Conservation (phyloP, 441 rosid genomes). For the Manihot esculenta region DNA sequence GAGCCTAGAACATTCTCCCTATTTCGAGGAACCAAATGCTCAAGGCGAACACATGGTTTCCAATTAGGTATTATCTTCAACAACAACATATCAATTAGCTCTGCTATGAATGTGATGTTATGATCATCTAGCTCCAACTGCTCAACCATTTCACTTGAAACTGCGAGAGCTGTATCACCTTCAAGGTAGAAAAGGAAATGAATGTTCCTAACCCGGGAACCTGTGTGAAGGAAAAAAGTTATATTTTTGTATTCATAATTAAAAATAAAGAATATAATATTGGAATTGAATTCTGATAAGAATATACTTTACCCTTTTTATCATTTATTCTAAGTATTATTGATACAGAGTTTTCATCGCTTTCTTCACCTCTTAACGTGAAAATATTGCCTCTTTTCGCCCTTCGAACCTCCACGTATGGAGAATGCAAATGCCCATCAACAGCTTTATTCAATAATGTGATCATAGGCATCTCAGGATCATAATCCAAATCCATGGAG, state of each 20-base stretch:
- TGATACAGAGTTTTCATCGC: conserved; percentile 42
- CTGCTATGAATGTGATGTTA: conserved; percentile 44
- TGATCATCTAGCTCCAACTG: conserved; percentile 47
- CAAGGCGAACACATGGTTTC: conserved; percentile 30
- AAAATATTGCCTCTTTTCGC: conserved; percentile 37
- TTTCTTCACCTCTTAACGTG: conserved; percentile 48
- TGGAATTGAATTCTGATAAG: background rate
- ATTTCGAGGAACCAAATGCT: conserved; percentile 15
- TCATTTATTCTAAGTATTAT: conserved; percentile 52
- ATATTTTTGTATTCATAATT: background rate
- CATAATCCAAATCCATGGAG: conserved; percentile 51
- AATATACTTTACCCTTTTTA: conserved; percentile 30
- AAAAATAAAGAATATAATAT: background rate
- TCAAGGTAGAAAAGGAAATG: conserved; percentile 55
- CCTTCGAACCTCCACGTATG: conserved; percentile 40
- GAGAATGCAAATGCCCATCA: conserved; percentile 24
- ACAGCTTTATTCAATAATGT: conserved; percentile 27
- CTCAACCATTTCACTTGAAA: conserved; percentile 64
- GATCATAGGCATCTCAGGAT: conserved; percentile 37
- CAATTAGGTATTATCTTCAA: conserved; percentile 39
- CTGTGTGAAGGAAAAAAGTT: conserved; percentile 5
- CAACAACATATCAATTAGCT: conserved; percentile 51
- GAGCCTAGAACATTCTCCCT: conserved; percentile 22
- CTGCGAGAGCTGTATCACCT: conserved; percentile 50
- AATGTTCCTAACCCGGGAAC: conserved; percentile 50